phyloP scores from a whole-genome alignment of 495 filamentous ascomycete genomes.

The Clohesyomyces aquaticus region DNA sequence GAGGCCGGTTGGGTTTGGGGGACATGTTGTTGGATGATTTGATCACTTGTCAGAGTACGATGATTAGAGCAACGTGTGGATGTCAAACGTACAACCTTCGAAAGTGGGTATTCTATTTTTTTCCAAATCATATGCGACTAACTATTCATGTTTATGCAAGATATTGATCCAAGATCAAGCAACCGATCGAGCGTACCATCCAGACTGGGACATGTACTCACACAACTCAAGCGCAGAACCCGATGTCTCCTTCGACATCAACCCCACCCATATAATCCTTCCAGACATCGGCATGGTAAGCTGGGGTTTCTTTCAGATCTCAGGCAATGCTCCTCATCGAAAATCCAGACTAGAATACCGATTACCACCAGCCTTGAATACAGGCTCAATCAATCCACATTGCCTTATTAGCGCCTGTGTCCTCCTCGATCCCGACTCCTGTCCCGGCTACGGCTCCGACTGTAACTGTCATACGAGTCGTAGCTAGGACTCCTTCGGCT shows the following conservation, averaged over 20 bases:
- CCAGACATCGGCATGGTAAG: too few relatives aligned
- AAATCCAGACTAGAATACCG: too few relatives aligned
- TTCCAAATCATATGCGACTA: background rate
- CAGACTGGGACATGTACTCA: too few relatives aligned
- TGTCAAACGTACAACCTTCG: too few relatives aligned
- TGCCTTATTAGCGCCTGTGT: conserved; percentile 1
- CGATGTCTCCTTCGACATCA: background rate
- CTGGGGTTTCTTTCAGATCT: background rate
- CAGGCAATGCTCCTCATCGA: background rate
- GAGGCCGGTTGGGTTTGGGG: conserved; percentile 90
- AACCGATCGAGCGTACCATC: too few relatives aligned
- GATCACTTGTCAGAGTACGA: background rate
- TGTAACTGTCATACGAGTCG: conserved; percentile 62
- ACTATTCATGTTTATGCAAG: background rate
- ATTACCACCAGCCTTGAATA: too few relatives aligned
- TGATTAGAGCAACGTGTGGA: conserved; percentile 6
- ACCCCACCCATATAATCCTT: too few relatives aligned
- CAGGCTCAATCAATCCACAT: too few relatives aligned
- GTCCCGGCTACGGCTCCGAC: conserved; percentile 48
- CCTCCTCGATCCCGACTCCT: conserved; percentile 36
- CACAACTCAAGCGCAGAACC: background rate
- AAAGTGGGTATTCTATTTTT: conserved; percentile 8
- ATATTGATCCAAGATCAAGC: background rate
- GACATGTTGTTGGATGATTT: conserved; percentile 55
- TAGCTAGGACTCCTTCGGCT: conserved; percentile 64